Conservation (phyloP, 225 moss, liverwort and hornwort genomes). For the Physcomitrellopsis africana region DNA sequence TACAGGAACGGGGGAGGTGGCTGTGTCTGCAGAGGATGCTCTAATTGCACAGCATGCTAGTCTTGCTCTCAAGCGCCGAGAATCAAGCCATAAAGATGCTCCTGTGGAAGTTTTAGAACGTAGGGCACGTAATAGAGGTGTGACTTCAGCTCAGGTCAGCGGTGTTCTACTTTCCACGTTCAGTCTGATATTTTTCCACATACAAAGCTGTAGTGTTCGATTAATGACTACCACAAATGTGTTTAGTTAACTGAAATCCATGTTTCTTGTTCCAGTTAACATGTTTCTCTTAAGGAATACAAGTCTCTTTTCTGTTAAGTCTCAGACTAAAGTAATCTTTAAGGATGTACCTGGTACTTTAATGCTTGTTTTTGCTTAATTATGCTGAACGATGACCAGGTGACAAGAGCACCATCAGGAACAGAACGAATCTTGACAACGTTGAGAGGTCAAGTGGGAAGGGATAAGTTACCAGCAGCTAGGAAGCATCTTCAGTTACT, state of each 20-base stretch:
- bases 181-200: not conserved
- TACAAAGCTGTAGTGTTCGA: not conserved
- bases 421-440: slow-evolving; percentile 82
- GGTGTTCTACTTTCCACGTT: slow-evolving; percentile 23
- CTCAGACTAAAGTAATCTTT: slow-evolving; percentile 21
- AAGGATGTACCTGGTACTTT: not conserved
- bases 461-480: slow-evolving; percentile 61
- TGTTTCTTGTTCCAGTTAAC: not conserved
- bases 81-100: slow-evolving; percentile 46
- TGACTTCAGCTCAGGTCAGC: slow-evolving; percentile 58
- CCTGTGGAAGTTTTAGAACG: slow-evolving; percentile 51
- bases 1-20: slow-evolving; percentile 71
- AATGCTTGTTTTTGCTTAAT: slow-evolving; percentile 24
- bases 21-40: slow-evolving; percentile 89
- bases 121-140: slow-evolving; percentile 52
- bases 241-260: slow-evolving; percentile 1
- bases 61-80: slow-evolving; percentile 75
- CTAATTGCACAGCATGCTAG: slow-evolving; percentile 83
- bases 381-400: slow-evolving; percentile 51
- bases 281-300: slow-evolving; percentile 19
- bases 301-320: slow-evolving; percentile 6
- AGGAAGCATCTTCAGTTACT: slow-evolving; percentile 80
- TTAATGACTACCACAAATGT: slow-evolving; percentile 14
- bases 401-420: slow-evolving; percentile 87
- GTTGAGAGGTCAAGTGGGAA: slow-evolving; percentile 62